Evolutionary conservation across 73 alveolate genomes (phyloP).

Genomic region (Paramecium bursaria): DNA sequence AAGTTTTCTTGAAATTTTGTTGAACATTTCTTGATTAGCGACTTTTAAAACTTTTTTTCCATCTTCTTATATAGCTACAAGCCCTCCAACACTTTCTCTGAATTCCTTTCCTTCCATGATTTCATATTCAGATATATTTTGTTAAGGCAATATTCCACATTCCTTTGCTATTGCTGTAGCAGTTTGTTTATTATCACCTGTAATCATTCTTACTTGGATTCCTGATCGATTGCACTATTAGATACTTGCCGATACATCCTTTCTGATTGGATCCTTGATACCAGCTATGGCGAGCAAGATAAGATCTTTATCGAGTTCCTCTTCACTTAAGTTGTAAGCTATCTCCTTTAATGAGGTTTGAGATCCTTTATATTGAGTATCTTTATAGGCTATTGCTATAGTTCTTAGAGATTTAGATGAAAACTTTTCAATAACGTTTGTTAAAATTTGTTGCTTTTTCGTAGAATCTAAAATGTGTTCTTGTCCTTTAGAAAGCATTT

Average conservation of each 20-base stretch:
- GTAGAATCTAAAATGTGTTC: conserved; percentile 53
- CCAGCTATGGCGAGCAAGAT: conserved; percentile 89
- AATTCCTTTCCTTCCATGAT: conserved; percentile 82
- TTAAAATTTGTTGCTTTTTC: conserved; percentile 70
- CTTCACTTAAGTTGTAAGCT: conserved; percentile 51
- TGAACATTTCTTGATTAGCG: conserved; percentile 81
- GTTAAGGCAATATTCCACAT: conserved; percentile 69
- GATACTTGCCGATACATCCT: conserved; percentile 89
- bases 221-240: conserved; percentile 90
- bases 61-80: conserved; percentile 66
- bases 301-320: conserved; percentile 73
- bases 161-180: conserved; percentile 87
- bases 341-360: conserved; percentile 53
- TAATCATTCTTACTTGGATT: conserved; percentile 95
- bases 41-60: conserved; percentile 73
- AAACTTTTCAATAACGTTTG: conserved; percentile 72
- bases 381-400: conserved; percentile 84
- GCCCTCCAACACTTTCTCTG: conserved; percentile 74
- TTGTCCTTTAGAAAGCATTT: conserved; percentile 71
- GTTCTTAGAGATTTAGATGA: conserved; percentile 85
- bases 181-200: conserved; percentile 93
- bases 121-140: conserved; percentile 56
- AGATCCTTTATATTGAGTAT: conserved; percentile 58
- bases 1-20: conserved; percentile 74
- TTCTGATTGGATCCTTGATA: conserved; percentile 93